These are phyloP conservation scores for Termitomyces heimii DNA, from an alignment of 768 basidiomycete genomes.

Conservation along the genomic window DNA sequence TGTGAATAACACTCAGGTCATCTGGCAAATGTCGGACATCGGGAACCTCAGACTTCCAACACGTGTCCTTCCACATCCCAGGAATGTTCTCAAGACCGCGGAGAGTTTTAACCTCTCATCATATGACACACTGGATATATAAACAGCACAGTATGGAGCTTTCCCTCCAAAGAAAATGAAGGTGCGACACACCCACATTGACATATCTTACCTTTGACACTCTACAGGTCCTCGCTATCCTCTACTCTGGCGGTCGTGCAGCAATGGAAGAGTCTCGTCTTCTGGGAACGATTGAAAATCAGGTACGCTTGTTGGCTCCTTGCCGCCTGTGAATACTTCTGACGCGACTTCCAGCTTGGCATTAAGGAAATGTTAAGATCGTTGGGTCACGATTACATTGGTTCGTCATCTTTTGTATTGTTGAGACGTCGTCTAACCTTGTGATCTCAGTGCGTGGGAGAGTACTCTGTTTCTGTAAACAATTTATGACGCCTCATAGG, in stretches of 20 bases:
- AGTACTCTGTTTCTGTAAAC: background rate
- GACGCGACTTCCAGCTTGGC: constrained; percentile 48
- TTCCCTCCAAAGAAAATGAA: constrained; percentile 29
- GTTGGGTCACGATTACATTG: constrained; percentile 70
- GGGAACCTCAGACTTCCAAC: no score
- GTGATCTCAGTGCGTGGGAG: constrained; percentile 3
- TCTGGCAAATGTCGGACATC: no score
- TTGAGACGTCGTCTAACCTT: background rate
- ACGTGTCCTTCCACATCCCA: no score
- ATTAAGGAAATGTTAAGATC: constrained; percentile 62
- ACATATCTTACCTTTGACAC: background rate
- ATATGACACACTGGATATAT: constrained; percentile 7
- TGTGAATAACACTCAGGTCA: background rate
- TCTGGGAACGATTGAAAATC: constrained; percentile 76
- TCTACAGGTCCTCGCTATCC: constrained; percentile 61
- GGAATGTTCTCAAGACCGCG: background rate
- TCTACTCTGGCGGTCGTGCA: constrained; percentile 64
- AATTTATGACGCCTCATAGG: constrained; percentile 29
- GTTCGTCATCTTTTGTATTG: constrained; percentile 28
- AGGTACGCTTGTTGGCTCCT: constrained; percentile 31
- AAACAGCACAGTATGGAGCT: background rate
- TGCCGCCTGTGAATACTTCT: background rate
- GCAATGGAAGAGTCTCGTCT: constrained; percentile 69
- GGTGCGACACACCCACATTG: constrained; percentile 18
- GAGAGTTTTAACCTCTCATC: background rate